Base-by-base conservation (phyloP, 2,329 filamentous ascomycete species). In the Talaromyces funiculosus region DNA sequence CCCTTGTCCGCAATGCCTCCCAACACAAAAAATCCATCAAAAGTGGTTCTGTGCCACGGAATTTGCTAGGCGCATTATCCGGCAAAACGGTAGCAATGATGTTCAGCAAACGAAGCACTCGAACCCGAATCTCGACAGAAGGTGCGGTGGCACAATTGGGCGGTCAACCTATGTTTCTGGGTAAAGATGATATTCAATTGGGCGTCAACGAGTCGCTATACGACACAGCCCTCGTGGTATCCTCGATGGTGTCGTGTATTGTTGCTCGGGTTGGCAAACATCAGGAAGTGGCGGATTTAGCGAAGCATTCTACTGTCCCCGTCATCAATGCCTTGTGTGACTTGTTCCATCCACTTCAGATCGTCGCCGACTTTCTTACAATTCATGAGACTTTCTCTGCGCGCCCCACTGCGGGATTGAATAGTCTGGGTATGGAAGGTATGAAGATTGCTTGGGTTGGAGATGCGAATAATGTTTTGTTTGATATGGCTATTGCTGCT, bases 391-490 rank as follows among this genome's bases (percentile, higher is more conserved):
- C 82, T 1, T 91, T 92, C 73, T 82, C 83, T 0, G 78, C 81
- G 26, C 75, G 73, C 54, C 71, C 71, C 8, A 70, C 70, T 57
- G 58, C 62, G n/a, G 63, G 67, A 9, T 60, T 72, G 14, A 70
- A 73, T 14, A 79, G 80, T 57, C 81, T 96, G 7, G 89, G 90
- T 1, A 80, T 96, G 4, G 84, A 90, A 66, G 90, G 91, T 0
- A 76, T 96, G 69, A 97, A 96, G 78, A 84, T 97, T 63, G 93
- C 94, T 16, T 99, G 94, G 94, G 82, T 99, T 49, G 93, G 93
- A 57, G 93, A 99, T 72, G 91, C 92, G 10, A 99, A 97, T 79
- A 99, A 99, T 68, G 93, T 99, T 29, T 84, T 97, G 24, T 97
- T 92, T 71, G 93, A 99, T 72, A 82, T 97, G 58, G 92, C 92